Evolutionary conservation across 805 yeast species (phyloP), one percentile per base, ranked within the genome.

Genomic region (Ogataea trehaloabstinens): DNA sequence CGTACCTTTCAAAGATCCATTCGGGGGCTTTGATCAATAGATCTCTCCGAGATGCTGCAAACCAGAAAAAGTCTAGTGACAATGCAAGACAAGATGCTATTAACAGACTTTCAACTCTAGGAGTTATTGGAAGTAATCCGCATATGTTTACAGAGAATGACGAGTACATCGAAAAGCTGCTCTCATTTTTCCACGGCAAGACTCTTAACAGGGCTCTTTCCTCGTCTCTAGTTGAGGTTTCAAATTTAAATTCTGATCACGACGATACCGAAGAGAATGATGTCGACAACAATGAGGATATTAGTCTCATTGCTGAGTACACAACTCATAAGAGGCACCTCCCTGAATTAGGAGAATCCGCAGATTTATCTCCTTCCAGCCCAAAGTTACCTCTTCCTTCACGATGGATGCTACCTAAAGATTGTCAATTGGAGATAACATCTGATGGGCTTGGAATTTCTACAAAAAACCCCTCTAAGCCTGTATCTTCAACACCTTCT

Each of bases 371-470:
- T 2, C n/a, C 29, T 7, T 17, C 36, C 16, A 40, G 12, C 13
- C 24, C 30, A 12, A 34, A 15, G 20, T 17, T 46, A 25, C 51
- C 56, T 8, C 44, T 60, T 15, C 64, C 64, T 7, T 48, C 59
- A 1, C 37, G 48, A 15, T 60, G 64, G 64, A 28, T 42, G 5
- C 31, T 41, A 6, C 51, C 54, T 3, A 36, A 40, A 8, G 49
- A 52, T 15, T 24, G 38, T 6, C 44, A 46, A 15, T 48, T 52
- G 24, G 53, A 50, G 28, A 35, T 51, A 4, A 45, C 52, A 2
- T 11, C 28, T 2, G 52, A 52, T 39, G 59, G 60, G 7, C 39
- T 55, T 15, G 47, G 48, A 21, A 36, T 60, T 2, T 51, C 58
- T 3, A 53, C 61, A 1, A 51, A 45, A 22, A 53, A 44, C 34